Base-by-base conservation (phyloP, 2,329 filamentous ascomycete species). In the Fusarium falciforme region DNA sequence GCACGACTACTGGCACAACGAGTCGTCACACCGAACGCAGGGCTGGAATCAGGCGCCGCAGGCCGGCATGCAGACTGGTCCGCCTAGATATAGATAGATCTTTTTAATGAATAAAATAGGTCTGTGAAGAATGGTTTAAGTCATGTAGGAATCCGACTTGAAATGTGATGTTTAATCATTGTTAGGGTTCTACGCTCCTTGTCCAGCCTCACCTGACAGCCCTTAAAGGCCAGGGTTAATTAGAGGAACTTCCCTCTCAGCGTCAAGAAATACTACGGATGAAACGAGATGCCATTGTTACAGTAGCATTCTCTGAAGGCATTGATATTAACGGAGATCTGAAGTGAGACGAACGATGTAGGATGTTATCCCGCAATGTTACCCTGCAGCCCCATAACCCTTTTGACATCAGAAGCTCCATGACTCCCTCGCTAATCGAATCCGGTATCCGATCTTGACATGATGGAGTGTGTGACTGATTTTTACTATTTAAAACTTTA, bases 1-100 rank as follows among this genome's bases (percentile, higher is more conserved):
- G 52, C 35, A 74, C 12, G 72, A 74, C 20, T 74, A 74, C 17
- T 74, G 72, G 72, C 72, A 74, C 2, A 66, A 20, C 12, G 68
- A 69, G 20, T 27, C 68, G 17, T 55, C 61, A 27, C 47, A 17
- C 16, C 64, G 47, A 20, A 5, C 12, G 5, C 71, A 74, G 49
- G 64, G 35, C 1, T 66, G 71, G 71, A 27, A 52, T 10, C 71
- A 68, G 54, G 22, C 38, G 22, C 71, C 64, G 38, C 62, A 61
- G 22, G 36, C 49, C 33, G 67, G 67, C 5, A 57, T 61, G 36
- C 71, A 35, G 20, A 27, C 36, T 22, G 57, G 55, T 36, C 16
- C 64, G 49, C 54, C 47, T 64, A 64, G 60, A 72, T 74, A 73
- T 20, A 44, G 65, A 72, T 73, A 65, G 11, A 11, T n/a, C 16